Evolutionary conservation across 352 stramenopile species (phyloP), one percentile per base, ranked within the genome.

Genomic region (Globisporangium megalacanthum): DNA sequence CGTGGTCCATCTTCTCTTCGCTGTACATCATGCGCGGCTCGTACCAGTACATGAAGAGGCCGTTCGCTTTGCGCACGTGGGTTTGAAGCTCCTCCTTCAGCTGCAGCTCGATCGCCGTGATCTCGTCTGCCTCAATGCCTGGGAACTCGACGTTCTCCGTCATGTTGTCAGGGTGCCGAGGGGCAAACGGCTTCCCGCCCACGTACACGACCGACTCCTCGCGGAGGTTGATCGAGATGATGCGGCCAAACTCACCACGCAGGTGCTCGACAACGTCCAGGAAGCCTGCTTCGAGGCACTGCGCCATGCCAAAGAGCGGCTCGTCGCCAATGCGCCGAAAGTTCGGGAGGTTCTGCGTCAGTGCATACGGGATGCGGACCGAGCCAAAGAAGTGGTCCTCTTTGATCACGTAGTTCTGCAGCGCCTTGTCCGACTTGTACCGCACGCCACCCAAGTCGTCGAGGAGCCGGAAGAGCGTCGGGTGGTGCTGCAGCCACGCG

Each of bases 201-300:
- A 96, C 88, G 64, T 95, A 97, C n/a, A 96, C 77, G 11, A 97
- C 76, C n/a, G 86, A 86, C 69, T 96, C 89, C 65, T 96, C 87
- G 4, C 89, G 83, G 49, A 97, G 64, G 49, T 97, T 97, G 63
- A 95, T 92, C 87, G 88, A 97, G 22, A 95, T 92, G 8, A 78
- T 82, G 25, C 77, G 79, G 39, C 85, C 80, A 36, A 84, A 87
- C 19, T 80, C 68, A 3, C 58, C 58, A 25, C 72, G 65, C 50
- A 92, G 69, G 56, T 88, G 61, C 15, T 72, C 47, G 17, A 92
- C 64, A 4, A 93, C 83, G 44, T 93, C 83, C 1, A 65, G 54
- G 31, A 95, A 87, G 2, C 85, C 85, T 39, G 74, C 64, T 57
- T 94, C 83, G 14, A 92, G 66, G 50, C 73, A 89, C 59, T 95